Evolutionary conservation across 108 stramenopile genomes (phyloP), one percentile per base, ranked within the genome.

Genomic region (Seminavis robusta): DNA sequence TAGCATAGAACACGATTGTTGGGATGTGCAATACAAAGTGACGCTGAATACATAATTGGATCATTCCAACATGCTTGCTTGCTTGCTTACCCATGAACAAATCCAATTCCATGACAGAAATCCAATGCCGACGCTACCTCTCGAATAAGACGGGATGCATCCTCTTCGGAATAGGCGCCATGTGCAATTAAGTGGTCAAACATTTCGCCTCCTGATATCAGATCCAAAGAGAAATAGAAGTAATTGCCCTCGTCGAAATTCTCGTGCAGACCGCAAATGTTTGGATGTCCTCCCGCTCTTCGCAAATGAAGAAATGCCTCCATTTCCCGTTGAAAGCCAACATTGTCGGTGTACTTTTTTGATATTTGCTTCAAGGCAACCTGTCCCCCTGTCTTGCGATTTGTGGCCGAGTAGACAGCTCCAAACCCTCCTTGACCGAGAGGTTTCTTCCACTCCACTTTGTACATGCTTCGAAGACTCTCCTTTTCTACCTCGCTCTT

Each of bases 161-260:
- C 93, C 32, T 71, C 76, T 62, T 94, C 93, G 10, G 66, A 70
- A 57, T 94, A 94, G 0, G 93, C 86, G 13, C 93, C 93, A 59
- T 81, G 74, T 33, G 80, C 62, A 21, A 90, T 88, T 52, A 94
- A 57, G 52, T 88, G 86, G 56, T 94, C 93, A 65, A 94, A 90
- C 70, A 94, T 70, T 65, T 94, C 93, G 33, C 89, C 87, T 4
- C 93, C 93, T 21, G 65, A 62, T 21, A 94, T 71, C 31, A 86
- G 71, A 62, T 94, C 93, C 36, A 94, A 45, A 26, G 88, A 77
- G 29, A 94, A 27, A 63, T 85, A 91, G 53, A 67, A 87, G 52
- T 75, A 48, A 46, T 52, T 63, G 16, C 61, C 70, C 36, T 83
- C 69, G 26, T 89, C 84, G 56, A 84, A 88, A 44, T 85, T 74